Percentiles rank a stretch among this genome's conserved stretches.
Conservation (phyloP, 352 stramenopile genomes). For the Globisporangium nunn region DNA sequence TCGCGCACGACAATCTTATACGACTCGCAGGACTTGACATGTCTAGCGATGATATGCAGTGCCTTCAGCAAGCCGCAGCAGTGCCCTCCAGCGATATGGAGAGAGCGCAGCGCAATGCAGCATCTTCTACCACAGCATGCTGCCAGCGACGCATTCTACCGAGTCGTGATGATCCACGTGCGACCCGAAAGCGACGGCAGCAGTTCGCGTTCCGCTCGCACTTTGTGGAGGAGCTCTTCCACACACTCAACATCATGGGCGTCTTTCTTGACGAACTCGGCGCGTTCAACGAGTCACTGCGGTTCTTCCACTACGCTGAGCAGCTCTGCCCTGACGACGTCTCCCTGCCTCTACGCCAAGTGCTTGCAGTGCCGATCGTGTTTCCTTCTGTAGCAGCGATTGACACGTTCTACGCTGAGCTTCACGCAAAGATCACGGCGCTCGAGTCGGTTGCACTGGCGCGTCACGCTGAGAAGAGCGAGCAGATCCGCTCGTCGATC, state of each 20-base stretch:
- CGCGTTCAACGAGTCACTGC: constrained; percentile 33
- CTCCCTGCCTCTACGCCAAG: constrained; percentile 26
- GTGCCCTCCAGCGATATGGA: too few species aligned
- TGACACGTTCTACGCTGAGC: constrained; percentile 6
- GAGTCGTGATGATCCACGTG: neutral
- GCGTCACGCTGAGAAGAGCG: too few species aligned
- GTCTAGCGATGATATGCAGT: constrained; percentile 18
- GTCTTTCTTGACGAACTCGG: constrained; percentile 62
- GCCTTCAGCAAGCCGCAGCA: constrained; percentile 9
- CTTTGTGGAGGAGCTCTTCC: constrained; percentile 39
- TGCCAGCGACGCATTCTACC: neutral
- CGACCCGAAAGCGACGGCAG: neutral
- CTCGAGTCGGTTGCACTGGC: constrained; percentile 1
- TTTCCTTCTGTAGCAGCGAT: constrained; percentile 14
- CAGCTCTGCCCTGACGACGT: constrained; percentile 30
- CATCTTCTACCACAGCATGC: neutral
- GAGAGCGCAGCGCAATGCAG: neutral
- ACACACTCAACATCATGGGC: constrained; percentile 43
- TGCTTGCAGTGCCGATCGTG: constrained; percentile 17
- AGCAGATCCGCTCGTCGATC: neutral
- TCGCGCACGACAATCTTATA: constrained; percentile 18
- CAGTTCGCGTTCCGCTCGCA: constrained; percentile 23
- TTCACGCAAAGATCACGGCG: constrained; percentile 7
- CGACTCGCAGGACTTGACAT: constrained; percentile 12
- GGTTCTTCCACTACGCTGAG: constrained; percentile 30